phyloP scores from a whole-genome alignment of 805 yeast species.

The Metschnikowia chrysomelidarum region DNA sequence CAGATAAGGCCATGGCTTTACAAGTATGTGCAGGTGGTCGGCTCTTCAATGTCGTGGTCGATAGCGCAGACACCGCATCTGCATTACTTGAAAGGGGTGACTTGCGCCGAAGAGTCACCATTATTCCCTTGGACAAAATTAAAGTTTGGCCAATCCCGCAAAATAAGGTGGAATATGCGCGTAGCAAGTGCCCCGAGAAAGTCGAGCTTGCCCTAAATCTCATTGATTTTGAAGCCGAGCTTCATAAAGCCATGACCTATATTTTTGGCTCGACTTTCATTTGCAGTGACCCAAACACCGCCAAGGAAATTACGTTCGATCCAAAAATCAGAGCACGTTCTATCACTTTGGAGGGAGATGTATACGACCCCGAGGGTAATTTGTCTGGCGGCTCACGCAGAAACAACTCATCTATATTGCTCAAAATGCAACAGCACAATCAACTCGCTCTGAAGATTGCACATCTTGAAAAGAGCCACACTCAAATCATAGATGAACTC shows the following conservation, averaged over 20 bases:
- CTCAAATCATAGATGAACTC: conserved; percentile 39
- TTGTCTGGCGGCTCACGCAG: conserved; percentile 91
- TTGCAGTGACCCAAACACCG: conserved; percentile 84
- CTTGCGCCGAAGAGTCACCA: conserved; percentile 78
- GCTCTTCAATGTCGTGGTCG: conserved; percentile 87
- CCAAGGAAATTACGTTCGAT: conserved; percentile 84
- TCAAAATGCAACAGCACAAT: conserved; percentile 66
- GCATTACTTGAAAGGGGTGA: conserved; percentile 76
- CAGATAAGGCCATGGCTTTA: conserved; percentile 71
- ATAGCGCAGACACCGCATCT: conserved; percentile 80
- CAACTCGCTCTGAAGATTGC: conserved; percentile 37
- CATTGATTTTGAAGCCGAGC: conserved; percentile 69
- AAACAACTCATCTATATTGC: conserved; percentile 53
- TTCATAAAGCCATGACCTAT: conserved; percentile 80
- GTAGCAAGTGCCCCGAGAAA: conserved; percentile 72
- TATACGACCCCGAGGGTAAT: conserved; percentile 95
- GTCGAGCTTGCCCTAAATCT: conserved; percentile 89
- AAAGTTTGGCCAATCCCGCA: conserved; percentile 54
- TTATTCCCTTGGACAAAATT: conserved; percentile 89
- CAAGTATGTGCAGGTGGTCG: conserved; percentile 95
- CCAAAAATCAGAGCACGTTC: conserved; percentile 77
- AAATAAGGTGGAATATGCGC: conserved; percentile 60
- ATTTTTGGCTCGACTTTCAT: conserved; percentile 89
- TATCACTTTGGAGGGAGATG: conserved; percentile 89
- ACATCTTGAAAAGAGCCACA: conserved; percentile 43